These are phyloP conservation scores for Rhodotorula diobovata DNA, from an alignment of 768 basidiomycete species.

Conservation along the genomic window DNA sequence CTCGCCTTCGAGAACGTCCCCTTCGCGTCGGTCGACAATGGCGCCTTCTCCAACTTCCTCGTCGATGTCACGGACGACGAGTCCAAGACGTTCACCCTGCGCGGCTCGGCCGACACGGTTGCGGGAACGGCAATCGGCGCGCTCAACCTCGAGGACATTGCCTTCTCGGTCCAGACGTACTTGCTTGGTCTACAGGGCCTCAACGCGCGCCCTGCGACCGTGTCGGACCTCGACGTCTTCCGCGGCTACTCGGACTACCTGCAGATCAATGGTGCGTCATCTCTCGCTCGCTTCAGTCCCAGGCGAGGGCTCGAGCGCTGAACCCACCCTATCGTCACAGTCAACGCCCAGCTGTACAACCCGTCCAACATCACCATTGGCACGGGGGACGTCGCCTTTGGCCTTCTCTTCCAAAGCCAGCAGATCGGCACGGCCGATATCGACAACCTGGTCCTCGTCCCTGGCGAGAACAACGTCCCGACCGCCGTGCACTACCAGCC, in stretches of 20 bases:
- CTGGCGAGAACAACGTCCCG: slow-evolving; percentile 58
- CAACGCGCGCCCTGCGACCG: slow-evolving; percentile 56
- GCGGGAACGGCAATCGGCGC: slow-evolving; percentile 64
- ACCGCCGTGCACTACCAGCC: slow-evolving; percentile 61
- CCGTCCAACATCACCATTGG: slow-evolving; percentile 54
- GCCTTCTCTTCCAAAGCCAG: slow-evolving; percentile 57
- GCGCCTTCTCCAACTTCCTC: slow-evolving; percentile 60
- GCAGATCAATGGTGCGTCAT: slow-evolving; percentile 55
- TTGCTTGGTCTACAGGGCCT: slow-evolving; percentile 66
- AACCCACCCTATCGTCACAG: slow-evolving; percentile 30
- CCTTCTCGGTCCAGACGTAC: slow-evolving; percentile 58
- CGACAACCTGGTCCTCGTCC: slow-evolving; percentile 57
- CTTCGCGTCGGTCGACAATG: slow-evolving; percentile 55
- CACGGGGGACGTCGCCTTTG: slow-evolving; percentile 63
- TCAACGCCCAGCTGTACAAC: slow-evolving; percentile 60
- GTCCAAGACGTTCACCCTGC: slow-evolving; percentile 17
- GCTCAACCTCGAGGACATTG: slow-evolving; percentile 56
- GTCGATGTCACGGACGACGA: slow-evolving; percentile 50
- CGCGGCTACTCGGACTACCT: slow-evolving; percentile 64
- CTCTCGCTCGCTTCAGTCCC: not conserved
- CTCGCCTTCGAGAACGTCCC: slow-evolving; percentile 60
- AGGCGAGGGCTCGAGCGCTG: too few species aligned
- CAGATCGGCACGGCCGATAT: slow-evolving; percentile 61
- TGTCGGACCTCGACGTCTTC: slow-evolving; percentile 61
- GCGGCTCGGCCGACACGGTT: slow-evolving; percentile 25